These are phyloP conservation scores for Allium fistulosum DNA, from an alignment of 106 monocot genomes.

Conservation along the genomic window DNA sequence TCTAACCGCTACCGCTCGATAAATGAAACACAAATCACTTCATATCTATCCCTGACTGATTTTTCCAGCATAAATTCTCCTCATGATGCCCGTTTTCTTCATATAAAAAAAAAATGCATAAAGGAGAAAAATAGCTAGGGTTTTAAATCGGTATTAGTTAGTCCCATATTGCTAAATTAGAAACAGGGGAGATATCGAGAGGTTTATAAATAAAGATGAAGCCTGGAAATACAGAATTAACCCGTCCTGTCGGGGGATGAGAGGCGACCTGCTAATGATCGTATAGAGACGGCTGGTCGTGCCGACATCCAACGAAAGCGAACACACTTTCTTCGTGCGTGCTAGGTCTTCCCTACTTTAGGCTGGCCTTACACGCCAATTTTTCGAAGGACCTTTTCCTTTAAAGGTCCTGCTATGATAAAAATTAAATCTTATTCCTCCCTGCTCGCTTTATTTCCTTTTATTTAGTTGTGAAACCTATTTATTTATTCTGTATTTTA, in stretches of 20 bases:
- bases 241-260: conserved; percentile 76
- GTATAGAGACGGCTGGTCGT: conserved; percentile 77
- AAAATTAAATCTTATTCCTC: no score
- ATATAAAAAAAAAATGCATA: no score
- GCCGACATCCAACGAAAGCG: conserved; percentile 56
- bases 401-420: conserved; percentile 4
- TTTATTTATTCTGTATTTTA: no score
- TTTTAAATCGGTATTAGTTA: neutral
- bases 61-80: no score
- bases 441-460: no score
- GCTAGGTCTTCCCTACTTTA: conserved; percentile 29
- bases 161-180: conserved; percentile 24
- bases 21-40: no score
- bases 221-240: neutral
- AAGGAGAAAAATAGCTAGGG: no score
- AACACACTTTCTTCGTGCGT: conserved; percentile 49
- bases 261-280: conserved; percentile 80
- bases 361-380: conserved; percentile 56
- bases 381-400: conserved; percentile 51
- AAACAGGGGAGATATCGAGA: neutral
- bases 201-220: neutral
- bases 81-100: no score
- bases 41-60: no score
- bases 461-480: no score
- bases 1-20: no score